Evolutionary conservation across 768 basidiomycete genomes (phyloP).

Genomic region (Leccinum variicolor): DNA sequence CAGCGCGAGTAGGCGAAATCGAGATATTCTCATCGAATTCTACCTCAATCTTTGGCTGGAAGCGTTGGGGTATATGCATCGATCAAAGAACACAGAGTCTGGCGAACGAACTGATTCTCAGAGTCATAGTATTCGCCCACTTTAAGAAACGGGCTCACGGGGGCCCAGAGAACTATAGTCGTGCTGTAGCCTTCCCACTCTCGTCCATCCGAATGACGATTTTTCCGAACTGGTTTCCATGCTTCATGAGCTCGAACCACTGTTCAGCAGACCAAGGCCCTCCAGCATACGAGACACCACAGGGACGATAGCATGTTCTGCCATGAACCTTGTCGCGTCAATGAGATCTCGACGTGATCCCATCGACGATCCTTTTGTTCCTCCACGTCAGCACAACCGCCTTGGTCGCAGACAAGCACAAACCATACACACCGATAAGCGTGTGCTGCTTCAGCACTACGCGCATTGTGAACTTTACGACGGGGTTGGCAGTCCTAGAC

Average conservation of each 20-base stretch:
- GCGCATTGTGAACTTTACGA: conserved; percentile 70
- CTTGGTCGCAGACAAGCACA: neutral
- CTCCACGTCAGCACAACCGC: conserved; percentile 12
- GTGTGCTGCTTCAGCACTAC: conserved; percentile 74
- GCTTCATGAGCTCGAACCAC: conserved; percentile 66
- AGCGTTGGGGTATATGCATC: neutral
- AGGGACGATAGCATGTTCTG: conserved; percentile 63
- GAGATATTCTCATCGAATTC: too few species aligned
- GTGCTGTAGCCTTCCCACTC: conserved; percentile 21
- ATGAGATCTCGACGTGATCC: conserved; percentile 71
- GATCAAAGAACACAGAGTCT: neutral
- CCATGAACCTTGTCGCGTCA: conserved; percentile 69
- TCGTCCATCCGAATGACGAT: conserved; percentile 60
- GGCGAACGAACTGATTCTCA: neutral
- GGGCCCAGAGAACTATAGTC: conserved; percentile 16
- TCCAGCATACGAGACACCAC: conserved; percentile 65
- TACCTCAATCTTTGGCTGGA: too few species aligned
- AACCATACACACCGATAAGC: conserved; percentile 54
- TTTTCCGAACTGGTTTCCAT: conserved; percentile 70
- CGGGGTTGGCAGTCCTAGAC: conserved; percentile 26
- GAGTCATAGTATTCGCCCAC: neutral
- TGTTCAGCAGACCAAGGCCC: conserved; percentile 62
- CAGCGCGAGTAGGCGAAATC: too few species aligned
- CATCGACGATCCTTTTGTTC: conserved; percentile 71
- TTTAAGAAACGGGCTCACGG: neutral